A percentile compares a stretch with the other conserved stretches of the same genome.
Evolutionary conservation across 2,329 filamentous ascomycete genomes (phyloP).

Genomic region (Trichophyton mentagrophytes): DNA sequence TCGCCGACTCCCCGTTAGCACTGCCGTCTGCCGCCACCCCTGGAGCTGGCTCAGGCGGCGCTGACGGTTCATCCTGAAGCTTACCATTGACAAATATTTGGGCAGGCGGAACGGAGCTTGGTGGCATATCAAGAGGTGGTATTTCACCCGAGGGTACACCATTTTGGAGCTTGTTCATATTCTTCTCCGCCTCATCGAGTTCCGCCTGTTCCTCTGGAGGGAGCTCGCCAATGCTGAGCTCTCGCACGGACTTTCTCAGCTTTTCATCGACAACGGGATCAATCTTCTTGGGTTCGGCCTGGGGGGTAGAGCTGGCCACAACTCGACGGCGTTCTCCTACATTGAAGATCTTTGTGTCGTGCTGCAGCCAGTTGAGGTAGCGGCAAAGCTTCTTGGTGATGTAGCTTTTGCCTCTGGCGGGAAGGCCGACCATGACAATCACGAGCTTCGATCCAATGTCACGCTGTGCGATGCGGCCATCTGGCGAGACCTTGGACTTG

Average conservation of each 20-base stretch:
- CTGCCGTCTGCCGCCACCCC: conserved; percentile 5
- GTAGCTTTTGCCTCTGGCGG: conserved; percentile 92
- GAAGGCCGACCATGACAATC: conserved; percentile 95
- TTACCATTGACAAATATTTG: conserved; percentile 49
- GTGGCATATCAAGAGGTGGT: conserved; percentile 23
- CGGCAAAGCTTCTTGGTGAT: conserved; percentile 96
- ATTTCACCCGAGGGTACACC: conserved; percentile 6
- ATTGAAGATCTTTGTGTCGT: conserved; percentile 93
- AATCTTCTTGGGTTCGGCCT: neutral
- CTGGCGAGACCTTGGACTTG: conserved; percentile 85
- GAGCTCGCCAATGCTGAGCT: conserved; percentile 28
- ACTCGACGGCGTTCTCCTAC: conserved; percentile 82
- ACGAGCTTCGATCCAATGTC: conserved; percentile 95
- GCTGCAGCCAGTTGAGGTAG: conserved; percentile 94
- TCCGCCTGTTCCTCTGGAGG: conserved; percentile 12
- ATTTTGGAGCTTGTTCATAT: neutral
- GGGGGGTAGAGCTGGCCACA: conserved; percentile 43
- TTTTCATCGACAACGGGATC: conserved; percentile 26
- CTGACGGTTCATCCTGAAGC: conserved; percentile 22
- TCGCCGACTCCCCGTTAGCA: neutral
- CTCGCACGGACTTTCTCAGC: conserved; percentile 33
- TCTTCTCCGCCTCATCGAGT: conserved; percentile 2
- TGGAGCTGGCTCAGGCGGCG: conserved; percentile 9
- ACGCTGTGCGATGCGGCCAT: conserved; percentile 82
- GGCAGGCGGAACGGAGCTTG: conserved; percentile 32